Evolutionary conservation across 2,329 filamentous ascomycete genomes (phyloP), one percentile per base, ranked within the genome.

Genomic region (Pezicula radicicola): DNA sequence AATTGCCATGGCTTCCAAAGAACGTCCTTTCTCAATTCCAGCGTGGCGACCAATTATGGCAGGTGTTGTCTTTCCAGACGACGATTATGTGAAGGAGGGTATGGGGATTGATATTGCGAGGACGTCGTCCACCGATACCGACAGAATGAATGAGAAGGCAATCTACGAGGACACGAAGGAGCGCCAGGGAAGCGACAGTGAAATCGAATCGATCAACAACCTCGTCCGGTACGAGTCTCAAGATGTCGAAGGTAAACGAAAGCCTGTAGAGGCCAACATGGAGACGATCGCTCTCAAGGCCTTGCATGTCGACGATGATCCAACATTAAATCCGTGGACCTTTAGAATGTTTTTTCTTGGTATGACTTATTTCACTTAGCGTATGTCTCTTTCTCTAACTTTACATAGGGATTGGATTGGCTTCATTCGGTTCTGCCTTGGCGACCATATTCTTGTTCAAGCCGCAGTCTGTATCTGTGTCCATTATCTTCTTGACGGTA

Each of bases 371-470:
- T 10, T 39, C 8, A 12, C 2, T 25, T 7, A 19, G 13, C 35
- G 8, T 37, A 53, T 25, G 51, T 18, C 16, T 46, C 3, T 30
- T 36, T 16, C 1, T 8, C 27, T 28, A 30, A 16, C 15, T 2
- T 27, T 15, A 15, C 4, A 15, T 48, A 66, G 66, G 69, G 10
- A 51, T 69, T 36, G 68, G 63, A 4, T 56, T 73, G 6, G 66
- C 69, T 12, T 53, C 57, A 18, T 70, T 71, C 46, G 70, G 66
- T n/a, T 66, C 67, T 16, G 69, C 71, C 6, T 63, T 77, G 6
- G 66, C 68, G 36, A 69, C 70, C 33, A 76, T 78, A 50, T 77
- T 70, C 58, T 70, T 72, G 47, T 77, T 77, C 66, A 76, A 76
- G 57, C 74, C 75, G 2, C 75, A 76, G 58, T 66, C 65, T 4